Conservation (phyloP, 1,139 yeast species). For the Hansenula sp. region DNA sequence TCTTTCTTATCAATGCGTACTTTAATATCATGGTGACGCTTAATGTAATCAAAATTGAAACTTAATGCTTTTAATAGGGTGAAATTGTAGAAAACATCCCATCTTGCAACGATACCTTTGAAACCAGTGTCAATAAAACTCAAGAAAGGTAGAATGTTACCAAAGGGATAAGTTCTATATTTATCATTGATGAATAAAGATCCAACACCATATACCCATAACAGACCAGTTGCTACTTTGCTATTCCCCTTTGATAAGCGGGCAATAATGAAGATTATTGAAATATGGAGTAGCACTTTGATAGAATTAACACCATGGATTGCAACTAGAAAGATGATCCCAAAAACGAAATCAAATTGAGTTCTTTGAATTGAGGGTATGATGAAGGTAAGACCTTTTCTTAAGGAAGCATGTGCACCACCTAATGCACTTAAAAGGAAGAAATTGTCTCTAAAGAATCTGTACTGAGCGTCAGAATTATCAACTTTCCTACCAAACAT, state of each 20-base stretch:
- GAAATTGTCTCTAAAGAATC: constrained; percentile 81
- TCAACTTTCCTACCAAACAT: constrained; percentile 77
- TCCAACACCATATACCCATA: constrained; percentile 79
- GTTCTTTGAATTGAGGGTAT: constrained; percentile 35
- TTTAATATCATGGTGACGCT: constrained; percentile 31
- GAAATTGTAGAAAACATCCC: constrained; percentile 97
- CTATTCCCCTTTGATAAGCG: constrained; percentile 29
- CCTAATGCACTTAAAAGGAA: constrained; percentile 55
- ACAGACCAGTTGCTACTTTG: constrained; percentile 31
- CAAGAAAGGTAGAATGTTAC: constrained; percentile 32
- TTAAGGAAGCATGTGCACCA: constrained; percentile 46
- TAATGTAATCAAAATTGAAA: constrained; percentile 72
- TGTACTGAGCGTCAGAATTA: constrained; percentile 86
- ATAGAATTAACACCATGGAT: constrained; percentile 77
- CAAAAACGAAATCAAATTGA: constrained; percentile 69
- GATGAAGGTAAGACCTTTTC: constrained; percentile 31
- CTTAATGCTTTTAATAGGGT: constrained; percentile 81
- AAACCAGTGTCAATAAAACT: constrained; percentile 52
- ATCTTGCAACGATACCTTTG: constrained; percentile 75
- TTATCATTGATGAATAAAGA: constrained; percentile 76
- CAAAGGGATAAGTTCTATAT: constrained; percentile 51
- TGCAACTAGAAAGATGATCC: constrained; percentile 61
- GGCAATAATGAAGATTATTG: constrained; percentile 52
- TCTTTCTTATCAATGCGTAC: constrained; percentile 8
- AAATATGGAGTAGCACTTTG: constrained; percentile 56